Percentiles rank a stretch among this genome's conserved stretches.
Conservation (phyloP, 2,329 filamentous ascomycete genomes). For the Aspergillus sp. region DNA sequence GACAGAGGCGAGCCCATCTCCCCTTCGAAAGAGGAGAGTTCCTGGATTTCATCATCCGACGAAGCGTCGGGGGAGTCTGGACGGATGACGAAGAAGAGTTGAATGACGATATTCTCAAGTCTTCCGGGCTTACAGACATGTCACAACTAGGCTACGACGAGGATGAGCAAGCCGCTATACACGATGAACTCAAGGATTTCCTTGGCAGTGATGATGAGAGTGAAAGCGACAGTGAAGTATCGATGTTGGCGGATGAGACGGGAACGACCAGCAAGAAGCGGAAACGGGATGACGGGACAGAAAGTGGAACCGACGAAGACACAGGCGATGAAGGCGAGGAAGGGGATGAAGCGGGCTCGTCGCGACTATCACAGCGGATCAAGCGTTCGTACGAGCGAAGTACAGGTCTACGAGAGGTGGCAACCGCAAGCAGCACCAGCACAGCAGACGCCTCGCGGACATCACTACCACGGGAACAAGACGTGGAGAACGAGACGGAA, state of each 20-base stretch:
- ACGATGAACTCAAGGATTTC: slow-evolving; percentile 74
- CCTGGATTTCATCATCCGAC: slow-evolving; percentile 41
- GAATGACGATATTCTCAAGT: slow-evolving; percentile 46
- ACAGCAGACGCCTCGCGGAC: slow-evolving; percentile 1
- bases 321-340: slow-evolving; percentile 29
- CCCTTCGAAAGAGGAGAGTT: slow-evolving; percentile 41
- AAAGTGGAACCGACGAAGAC: slow-evolving; percentile 16
- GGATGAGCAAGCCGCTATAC: slow-evolving; percentile 60
- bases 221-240: slow-evolving; percentile 46
- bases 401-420: slow-evolving; percentile 34
- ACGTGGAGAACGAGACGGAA: slow-evolving; percentile 22
- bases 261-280: slow-evolving; percentile 28
- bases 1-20: slow-evolving; percentile 50
- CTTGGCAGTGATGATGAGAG: slow-evolving; percentile 49
- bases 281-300: slow-evolving; percentile 28
- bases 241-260: slow-evolving; percentile 14
- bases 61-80: slow-evolving; percentile 44
- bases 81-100: slow-evolving; percentile 38
- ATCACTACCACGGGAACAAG: slow-evolving; percentile 16
- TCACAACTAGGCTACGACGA: slow-evolving; percentile 53
- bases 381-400: slow-evolving; percentile 38
- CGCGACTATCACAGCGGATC: slow-evolving; percentile 35
- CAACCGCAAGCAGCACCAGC: slow-evolving; percentile 20
- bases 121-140: slow-evolving; percentile 45
- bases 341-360: slow-evolving; percentile 32